These are phyloP conservation scores for Dissophora ornata DNA, from an alignment of 192 early-diverging fungal genomes.

Conservation along the genomic window DNA sequence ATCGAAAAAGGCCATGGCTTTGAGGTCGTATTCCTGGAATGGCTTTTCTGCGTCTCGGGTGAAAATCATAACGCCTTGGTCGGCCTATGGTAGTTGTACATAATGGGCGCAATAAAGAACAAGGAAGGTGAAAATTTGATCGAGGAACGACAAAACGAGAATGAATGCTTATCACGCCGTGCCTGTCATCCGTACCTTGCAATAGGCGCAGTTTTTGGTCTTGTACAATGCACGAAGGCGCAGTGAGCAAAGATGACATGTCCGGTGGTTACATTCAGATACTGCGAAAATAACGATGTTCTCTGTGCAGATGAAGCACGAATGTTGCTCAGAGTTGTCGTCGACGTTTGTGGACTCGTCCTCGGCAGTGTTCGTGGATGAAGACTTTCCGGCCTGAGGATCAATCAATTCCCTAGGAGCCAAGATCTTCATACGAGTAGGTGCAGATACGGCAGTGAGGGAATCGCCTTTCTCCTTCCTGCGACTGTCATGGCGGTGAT, in stretches of 20 bases:
- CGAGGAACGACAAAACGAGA: slow-evolving; percentile 7
- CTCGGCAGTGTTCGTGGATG: too few species aligned
- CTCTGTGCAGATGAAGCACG: slow-evolving; percentile 94
- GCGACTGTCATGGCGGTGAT: slow-evolving; percentile 24
- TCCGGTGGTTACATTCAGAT: slow-evolving; percentile 91
- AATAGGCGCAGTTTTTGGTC: slow-evolving; percentile 85
- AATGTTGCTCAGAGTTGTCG: slow-evolving; percentile 54
- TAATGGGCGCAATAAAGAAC: not conserved
- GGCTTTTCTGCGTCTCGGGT: slow-evolving; percentile 70
- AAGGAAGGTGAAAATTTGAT: too few species aligned
- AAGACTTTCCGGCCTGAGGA: slow-evolving; percentile 23
- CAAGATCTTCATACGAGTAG: slow-evolving; percentile 32
- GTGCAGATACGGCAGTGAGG: not conserved
- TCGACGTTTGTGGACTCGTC: too few species aligned
- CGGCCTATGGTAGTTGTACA: slow-evolving; percentile 64
- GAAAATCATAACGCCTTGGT: slow-evolving; percentile 81
- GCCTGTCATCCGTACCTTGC: slow-evolving; percentile 77
- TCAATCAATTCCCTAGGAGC: slow-evolving; percentile 47
- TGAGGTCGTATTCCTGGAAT: slow-evolving; percentile 63
- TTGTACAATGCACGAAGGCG: slow-evolving; percentile 91
- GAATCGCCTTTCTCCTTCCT: slow-evolving; percentile 16
- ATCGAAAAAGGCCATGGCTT: slow-evolving; percentile 71
- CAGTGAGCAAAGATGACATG: slow-evolving; percentile 93
- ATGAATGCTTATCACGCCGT: not conserved
- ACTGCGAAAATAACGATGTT: slow-evolving; percentile 83